Evolutionary conservation across 1,284 basidiomycete genomes (phyloP).

Genomic region (Pseudozyma tsukubaensis): DNA sequence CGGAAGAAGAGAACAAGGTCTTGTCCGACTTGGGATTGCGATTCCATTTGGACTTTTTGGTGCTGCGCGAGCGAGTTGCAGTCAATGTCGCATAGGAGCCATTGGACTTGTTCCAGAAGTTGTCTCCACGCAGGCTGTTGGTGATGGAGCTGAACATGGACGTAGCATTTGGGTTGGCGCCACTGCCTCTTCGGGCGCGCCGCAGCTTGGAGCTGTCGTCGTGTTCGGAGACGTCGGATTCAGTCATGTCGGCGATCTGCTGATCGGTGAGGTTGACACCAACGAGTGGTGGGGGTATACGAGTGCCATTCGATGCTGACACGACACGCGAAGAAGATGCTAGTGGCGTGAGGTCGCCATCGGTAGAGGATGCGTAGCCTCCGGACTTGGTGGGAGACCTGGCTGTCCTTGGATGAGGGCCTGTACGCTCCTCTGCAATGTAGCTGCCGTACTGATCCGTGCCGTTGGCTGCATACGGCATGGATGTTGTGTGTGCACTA

Average conservation of each 20-base stretch:
- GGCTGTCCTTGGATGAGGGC: constrained; percentile 21
- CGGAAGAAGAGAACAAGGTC: constrained; percentile 25
- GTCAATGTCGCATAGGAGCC: constrained; percentile 19
- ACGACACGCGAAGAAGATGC: constrained; percentile 32
- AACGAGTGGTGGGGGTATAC: constrained; percentile 44
- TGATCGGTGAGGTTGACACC: constrained; percentile 42
- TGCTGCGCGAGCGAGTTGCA: constrained; percentile 33
- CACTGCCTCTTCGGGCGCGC: constrained; percentile 28
- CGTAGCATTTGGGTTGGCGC: constrained; percentile 9
- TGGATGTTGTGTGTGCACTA: constrained; percentile 5
- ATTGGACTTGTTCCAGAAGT: constrained; percentile 42
- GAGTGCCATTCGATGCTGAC: constrained; percentile 4
- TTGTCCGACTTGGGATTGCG: constrained; percentile 44
- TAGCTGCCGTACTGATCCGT: constrained; percentile 12
- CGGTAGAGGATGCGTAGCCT: constrained; percentile 54
- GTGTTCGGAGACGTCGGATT: constrained; percentile 52
- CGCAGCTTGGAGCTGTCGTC: constrained; percentile 45
- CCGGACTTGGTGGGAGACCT: constrained; percentile 22
- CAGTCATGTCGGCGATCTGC: constrained; percentile 51
- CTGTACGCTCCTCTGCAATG: constrained; percentile 12
- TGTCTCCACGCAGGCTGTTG: constrained; percentile 31
- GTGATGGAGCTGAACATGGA: constrained; percentile 43
- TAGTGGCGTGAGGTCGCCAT: constrained; percentile 46
- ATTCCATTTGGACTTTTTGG: constrained; percentile 45
- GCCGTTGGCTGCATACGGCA: constrained; percentile 6